These are phyloP conservation scores for Fusarium sp. DNA, from an alignment of 2,329 filamentous ascomycete genomes.

Conservation along the genomic window DNA sequence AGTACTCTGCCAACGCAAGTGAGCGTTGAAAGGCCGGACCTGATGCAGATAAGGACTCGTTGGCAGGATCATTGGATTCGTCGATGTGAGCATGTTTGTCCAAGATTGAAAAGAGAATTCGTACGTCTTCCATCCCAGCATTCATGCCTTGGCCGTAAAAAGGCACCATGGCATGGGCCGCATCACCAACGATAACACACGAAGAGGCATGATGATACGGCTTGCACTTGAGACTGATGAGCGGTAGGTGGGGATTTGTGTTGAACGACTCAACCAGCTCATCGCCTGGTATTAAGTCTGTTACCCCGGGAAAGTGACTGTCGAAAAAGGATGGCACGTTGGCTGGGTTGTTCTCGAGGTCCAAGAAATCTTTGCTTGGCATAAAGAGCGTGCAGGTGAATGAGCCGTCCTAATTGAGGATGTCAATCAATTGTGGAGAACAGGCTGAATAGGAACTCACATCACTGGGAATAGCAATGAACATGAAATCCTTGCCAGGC, in stretches of 20 bases:
- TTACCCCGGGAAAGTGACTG: slow-evolving; percentile 87
- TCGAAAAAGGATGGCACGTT: slow-evolving; percentile 81
- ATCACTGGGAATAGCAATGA: slow-evolving; percentile 90
- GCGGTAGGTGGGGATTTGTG: slow-evolving; percentile 87
- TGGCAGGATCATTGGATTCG: slow-evolving; percentile 59
- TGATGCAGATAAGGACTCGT: slow-evolving; percentile 52
- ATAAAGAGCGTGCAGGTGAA: slow-evolving; percentile 97
- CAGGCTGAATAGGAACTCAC: slow-evolving; percentile 54
- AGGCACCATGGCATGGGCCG: slow-evolving; percentile 96
- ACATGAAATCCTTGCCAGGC: slow-evolving; percentile 96
- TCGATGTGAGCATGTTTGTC: slow-evolving; percentile 72
- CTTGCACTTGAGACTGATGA: slow-evolving; percentile 93
- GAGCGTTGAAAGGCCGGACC: slow-evolving; percentile 68
- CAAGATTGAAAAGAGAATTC: slow-evolving; percentile 84
- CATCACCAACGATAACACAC: slow-evolving; percentile 90
- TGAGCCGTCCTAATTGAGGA: slow-evolving; percentile 75
- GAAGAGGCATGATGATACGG: slow-evolving; percentile 85
- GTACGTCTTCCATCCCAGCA: slow-evolving; percentile 92
- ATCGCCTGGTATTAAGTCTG: slow-evolving; percentile 74
- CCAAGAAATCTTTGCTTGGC: slow-evolving; percentile 75
- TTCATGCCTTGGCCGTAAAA: slow-evolving; percentile 99
- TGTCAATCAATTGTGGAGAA: slow-evolving; percentile 19
- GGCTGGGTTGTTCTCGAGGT: slow-evolving; percentile 73
- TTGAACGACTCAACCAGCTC: slow-evolving; percentile 81
- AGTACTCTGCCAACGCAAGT: slow-evolving; percentile 81